Percentiles rank a stretch among this genome's conserved stretches.
These are phyloP conservation scores for Trypanosoma brucei DNA, from an alignment of 208 protist genomes.

Conservation along the genomic window DNA sequence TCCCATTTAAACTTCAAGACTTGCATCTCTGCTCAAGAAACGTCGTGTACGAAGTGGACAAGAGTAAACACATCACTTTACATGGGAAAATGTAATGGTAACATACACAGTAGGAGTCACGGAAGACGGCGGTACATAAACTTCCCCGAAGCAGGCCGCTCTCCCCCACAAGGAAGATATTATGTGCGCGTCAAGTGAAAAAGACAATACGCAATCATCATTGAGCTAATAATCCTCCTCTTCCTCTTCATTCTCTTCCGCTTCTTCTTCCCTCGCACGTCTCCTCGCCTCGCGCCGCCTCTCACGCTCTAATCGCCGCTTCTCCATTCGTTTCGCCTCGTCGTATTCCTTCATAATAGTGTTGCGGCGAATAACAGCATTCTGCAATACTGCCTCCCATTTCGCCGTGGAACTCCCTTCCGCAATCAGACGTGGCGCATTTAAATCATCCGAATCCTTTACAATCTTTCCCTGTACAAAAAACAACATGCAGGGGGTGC, in stretches of 20 bases:
- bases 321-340: slow-evolving; percentile 35
- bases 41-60: too few relatives aligned
- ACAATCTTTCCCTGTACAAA: slow-evolving; percentile 58
- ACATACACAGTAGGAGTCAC: too few relatives aligned
- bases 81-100: too few relatives aligned
- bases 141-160: too few relatives aligned
- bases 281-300: slow-evolving; percentile 30
- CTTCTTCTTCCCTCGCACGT: slow-evolving; percentile 34
- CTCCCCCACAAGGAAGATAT: too few relatives aligned
- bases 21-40: too few relatives aligned
- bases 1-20: too few relatives aligned
- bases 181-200: too few relatives aligned
- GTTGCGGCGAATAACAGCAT: slow-evolving; percentile 77
- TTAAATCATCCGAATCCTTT: slow-evolving; percentile 22
- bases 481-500: slow-evolving; percentile 77
- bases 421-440: slow-evolving; percentile 34
- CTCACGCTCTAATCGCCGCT: slow-evolving; percentile 38
- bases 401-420: slow-evolving; percentile 62
- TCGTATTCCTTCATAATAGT: slow-evolving; percentile 63
- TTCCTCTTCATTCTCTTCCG: slow-evolving; percentile 48
- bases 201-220: too few relatives aligned
- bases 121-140: too few relatives aligned
- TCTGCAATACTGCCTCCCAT: slow-evolving; percentile 59
- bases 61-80: too few relatives aligned
- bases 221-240: slow-evolving; percentile 29